These are phyloP conservation scores for Biscogniauxia marginata DNA, from an alignment of 2,329 filamentous ascomycete genomes.

Conservation along the genomic window DNA sequence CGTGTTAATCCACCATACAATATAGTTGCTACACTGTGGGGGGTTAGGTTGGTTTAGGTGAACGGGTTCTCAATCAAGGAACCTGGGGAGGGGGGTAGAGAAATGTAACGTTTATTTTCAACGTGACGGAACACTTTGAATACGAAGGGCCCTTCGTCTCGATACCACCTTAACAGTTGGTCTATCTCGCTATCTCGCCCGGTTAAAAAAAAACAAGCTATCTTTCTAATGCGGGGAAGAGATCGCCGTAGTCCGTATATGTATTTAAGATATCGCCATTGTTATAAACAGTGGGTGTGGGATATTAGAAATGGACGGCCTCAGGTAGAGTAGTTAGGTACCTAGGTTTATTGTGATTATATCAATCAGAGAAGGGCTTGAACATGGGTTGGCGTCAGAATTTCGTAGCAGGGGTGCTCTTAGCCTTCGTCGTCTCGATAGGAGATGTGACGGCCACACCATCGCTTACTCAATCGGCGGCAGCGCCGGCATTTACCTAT, in stretches of 20 bases:
- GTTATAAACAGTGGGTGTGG: too few relatives aligned
- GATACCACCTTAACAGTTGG: neutral
- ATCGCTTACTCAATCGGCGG: conserved; percentile 8
- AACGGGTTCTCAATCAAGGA: too few relatives aligned
- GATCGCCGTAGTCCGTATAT: neutral
- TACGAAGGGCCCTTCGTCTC: too few relatives aligned
- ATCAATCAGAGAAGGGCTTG: neutral
- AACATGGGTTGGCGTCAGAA: neutral
- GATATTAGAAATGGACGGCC: neutral
- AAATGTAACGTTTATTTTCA: too few relatives aligned
- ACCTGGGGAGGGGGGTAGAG: too few relatives aligned
- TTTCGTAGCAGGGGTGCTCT: neutral
- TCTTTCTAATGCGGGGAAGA: neutral
- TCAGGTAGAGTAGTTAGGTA: neutral
- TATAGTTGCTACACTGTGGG: too few relatives aligned
- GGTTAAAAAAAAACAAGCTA: neutral
- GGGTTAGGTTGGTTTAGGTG: too few relatives aligned
- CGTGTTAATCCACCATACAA: too few relatives aligned
- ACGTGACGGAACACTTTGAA: too few relatives aligned
- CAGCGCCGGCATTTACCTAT: conserved; percentile 36
- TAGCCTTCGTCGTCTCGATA: neutral
- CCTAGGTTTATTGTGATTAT: neutral
- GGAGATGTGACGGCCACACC: conserved; percentile 4
- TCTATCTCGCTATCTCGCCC: neutral
- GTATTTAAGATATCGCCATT: too few relatives aligned